Percentiles rank a stretch among this genome's conserved stretches.
phyloP scores from a whole-genome alignment of 2,329 filamentous ascomycete species.

The Pseudogymnoascus sp. region DNA sequence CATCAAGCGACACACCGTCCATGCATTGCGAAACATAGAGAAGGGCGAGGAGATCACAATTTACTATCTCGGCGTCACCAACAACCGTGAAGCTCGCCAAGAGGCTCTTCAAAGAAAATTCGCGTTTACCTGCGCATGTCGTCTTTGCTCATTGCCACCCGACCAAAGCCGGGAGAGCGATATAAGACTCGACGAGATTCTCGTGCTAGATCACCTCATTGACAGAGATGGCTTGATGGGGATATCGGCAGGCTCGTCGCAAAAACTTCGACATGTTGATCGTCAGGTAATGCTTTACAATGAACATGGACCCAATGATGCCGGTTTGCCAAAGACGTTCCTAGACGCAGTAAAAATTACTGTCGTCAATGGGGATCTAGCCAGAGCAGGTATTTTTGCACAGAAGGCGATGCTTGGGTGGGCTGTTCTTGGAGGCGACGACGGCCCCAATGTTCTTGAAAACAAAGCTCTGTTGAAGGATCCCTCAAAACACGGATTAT shows the following conservation, averaged over 20 bases:
- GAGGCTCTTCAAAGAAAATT: constrained; percentile 26
- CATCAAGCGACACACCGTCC: constrained; percentile 26
- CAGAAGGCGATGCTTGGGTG: constrained; percentile 19
- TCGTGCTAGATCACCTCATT: constrained; percentile 25
- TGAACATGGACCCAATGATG: constrained; percentile 21
- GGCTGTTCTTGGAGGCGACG: constrained; percentile 11
- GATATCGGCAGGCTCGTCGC: constrained; percentile 13
- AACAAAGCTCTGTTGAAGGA: constrained; percentile 14
- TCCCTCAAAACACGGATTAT: constrained; percentile 17
- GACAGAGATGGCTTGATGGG: constrained; percentile 11
- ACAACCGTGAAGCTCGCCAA: constrained; percentile 21
- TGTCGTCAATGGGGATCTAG: constrained; percentile 28
- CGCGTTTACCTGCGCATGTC: constrained; percentile 30
- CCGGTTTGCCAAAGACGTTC: constrained; percentile 22
- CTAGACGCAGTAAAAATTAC: constrained; percentile 24
- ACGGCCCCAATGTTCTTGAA: constrained; percentile 14
- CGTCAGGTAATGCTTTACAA: constrained; percentile 24
- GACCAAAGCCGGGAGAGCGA: constrained; percentile 29
- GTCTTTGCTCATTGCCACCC: constrained; percentile 31
- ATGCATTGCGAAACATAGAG: constrained; percentile 30
- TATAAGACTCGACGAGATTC: constrained; percentile 19
- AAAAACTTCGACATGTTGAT: constrained; percentile 20
- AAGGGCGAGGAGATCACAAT: constrained; percentile 33
- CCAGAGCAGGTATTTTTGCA: constrained; percentile 27
- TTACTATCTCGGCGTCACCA: constrained; percentile 25